Evolutionary conservation across 202 grass and related monocot genomes (phyloP), one percentile per base, ranked within the genome.

Genomic region (Schoenoplectus tabernaemontani): DNA sequence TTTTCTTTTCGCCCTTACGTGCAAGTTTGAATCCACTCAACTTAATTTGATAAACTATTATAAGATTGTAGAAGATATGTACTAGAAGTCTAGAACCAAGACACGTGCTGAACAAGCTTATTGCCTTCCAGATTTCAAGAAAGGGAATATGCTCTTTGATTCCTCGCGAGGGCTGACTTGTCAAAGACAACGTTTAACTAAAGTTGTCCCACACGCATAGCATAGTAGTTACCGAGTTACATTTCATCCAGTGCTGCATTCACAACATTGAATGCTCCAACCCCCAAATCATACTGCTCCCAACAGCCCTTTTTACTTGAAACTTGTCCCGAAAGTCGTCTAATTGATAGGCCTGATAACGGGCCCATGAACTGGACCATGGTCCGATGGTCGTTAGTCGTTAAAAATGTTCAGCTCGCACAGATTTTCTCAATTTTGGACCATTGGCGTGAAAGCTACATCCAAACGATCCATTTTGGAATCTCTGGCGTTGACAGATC

Each of bases 251-350:
- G 1, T 65, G n/a, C 33, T 59, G 6, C 42, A 65, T 80, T 80
- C 0, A 79, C 53, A 62, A 15, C 78, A 50, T 65, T 65, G 1
- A 80, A 80, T 65, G 24, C 58, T 30, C 51, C 57, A 79, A 26
- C 54, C 4, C 23, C n/a, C n/a, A 9, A 20, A 51, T 2, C 15
- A 51, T 13, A 51, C 48, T 51, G 4, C 0, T 3, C 1, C 1
- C 67, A 32, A 0, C 23, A 48, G n/a, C 43, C 23, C 5, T 48
- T 46, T 16, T 16, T 48, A 34, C 15, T 24, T 2, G 26, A n/a
- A n/a, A 11, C 23, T 24, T 7, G 20, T n/a, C n/a, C n/a, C n/a
- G n/a, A 1, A 53, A 54, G 9, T 9, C 12, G 5, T 13, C 13
- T 1, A 34, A 54, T 33, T 32, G 0, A 3, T 4, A 17, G 53